A percentile compares a stretch with the other conserved stretches of the same genome.
Evolutionary conservation across 192 early-diverging fungal genomes (phyloP).

Genomic region (Podila epigama): DNA sequence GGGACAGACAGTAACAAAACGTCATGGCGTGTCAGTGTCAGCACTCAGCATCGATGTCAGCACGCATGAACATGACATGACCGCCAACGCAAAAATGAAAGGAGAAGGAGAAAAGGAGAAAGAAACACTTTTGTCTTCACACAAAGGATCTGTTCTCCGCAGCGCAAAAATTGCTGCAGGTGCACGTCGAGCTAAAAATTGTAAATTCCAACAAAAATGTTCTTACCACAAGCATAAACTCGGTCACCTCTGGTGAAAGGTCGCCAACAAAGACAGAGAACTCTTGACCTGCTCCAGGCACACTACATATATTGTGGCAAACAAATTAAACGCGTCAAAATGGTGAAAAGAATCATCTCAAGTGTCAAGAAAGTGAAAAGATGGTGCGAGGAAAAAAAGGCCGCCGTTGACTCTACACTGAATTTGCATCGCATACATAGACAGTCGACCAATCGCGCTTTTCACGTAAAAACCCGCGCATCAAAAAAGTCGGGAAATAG

Average conservation of each 20-base stretch:
- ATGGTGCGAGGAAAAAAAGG: too few relatives aligned
- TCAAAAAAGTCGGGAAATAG: too few relatives aligned
- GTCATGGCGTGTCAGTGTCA: neutral
- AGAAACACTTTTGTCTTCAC: too few relatives aligned
- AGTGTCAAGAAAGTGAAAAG: neutral
- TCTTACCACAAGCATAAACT: conserved; percentile 79
- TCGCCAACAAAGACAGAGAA: conserved; percentile 97
- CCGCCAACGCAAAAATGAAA: neutral
- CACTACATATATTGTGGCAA: conserved; percentile 25
- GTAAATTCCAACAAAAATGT: neutral
- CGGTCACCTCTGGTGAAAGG: conserved; percentile 88
- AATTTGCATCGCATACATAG: too few relatives aligned
- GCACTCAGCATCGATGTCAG: too few relatives aligned
- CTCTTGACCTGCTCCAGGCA: conserved; percentile 76
- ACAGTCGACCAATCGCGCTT: too few relatives aligned
- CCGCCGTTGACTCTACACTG: too few relatives aligned
- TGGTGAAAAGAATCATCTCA: conserved; percentile 5
- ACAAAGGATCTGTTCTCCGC: too few relatives aligned
- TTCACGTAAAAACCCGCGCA: too few relatives aligned
- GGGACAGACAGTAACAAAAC: neutral
- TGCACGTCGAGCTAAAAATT: neutral
- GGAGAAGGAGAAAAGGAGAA: neutral
- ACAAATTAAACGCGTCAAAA: too few relatives aligned
- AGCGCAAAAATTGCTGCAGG: neutral
- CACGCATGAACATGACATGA: too few relatives aligned